phyloP scores from a whole-genome alignment of 2,329 filamentous ascomycete genomes.

The Alternaria dauci region DNA sequence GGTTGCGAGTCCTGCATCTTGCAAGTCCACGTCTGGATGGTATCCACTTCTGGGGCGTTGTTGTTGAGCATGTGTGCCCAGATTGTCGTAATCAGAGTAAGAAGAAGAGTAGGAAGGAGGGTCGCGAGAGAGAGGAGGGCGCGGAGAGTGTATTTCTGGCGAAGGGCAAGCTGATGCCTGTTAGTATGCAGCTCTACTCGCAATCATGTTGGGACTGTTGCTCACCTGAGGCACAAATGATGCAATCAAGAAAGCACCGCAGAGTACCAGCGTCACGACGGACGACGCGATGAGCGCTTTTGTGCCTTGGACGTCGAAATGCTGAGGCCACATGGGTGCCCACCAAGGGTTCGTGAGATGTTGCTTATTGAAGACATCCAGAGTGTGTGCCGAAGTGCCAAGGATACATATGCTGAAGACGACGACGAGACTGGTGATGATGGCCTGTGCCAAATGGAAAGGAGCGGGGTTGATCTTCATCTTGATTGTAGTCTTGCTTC shows the following conservation, averaged over 20 bases:
- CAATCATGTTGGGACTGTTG: neutral
- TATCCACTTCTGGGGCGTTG: conserved; percentile 45
- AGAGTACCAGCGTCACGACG: conserved; percentile 51
- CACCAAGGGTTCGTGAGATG: conserved; percentile 57
- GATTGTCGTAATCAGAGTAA: conserved; percentile 53
- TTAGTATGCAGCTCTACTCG: conserved; percentile 13
- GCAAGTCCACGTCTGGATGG: conserved; percentile 53
- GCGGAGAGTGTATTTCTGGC: conserved; percentile 48
- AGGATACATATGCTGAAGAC: conserved; percentile 54
- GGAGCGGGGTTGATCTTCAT: conserved; percentile 52
- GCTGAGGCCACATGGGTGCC: conserved; percentile 58
- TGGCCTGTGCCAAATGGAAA: conserved; percentile 46
- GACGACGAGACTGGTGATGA: conserved; percentile 49
- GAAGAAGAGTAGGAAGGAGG: conserved; percentile 48
- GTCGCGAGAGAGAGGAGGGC: conserved; percentile 49
- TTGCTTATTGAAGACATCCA: conserved; percentile 55
- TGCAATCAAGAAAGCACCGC: conserved; percentile 44
- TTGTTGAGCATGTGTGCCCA: conserved; percentile 52
- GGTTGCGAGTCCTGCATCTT: conserved; percentile 44
- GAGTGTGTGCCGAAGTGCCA: conserved; percentile 54
- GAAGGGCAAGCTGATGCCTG: conserved; percentile 40
- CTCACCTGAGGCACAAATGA: conserved; percentile 48
- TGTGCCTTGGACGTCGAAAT: conserved; percentile 57
- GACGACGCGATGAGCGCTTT: conserved; percentile 53
- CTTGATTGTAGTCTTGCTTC: conserved; percentile 11